Base-by-base conservation (phyloP, 2,329 filamentous ascomycete genomes). In the Dactylellina parvicollis region DNA sequence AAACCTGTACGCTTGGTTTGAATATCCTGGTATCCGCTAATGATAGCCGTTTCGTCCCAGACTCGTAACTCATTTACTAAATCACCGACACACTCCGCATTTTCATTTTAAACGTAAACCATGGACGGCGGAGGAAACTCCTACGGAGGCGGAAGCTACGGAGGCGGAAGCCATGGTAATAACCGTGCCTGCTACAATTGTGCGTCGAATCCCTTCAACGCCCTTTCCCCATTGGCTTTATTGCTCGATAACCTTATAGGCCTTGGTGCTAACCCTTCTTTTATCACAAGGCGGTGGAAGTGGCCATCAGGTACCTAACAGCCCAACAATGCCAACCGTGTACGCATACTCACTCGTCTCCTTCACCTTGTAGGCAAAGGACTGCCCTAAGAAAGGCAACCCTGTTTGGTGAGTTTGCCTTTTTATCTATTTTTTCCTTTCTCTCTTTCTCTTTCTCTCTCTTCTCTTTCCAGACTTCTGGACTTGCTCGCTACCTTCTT, bases 331-430 rank as follows among this genome's bases (percentile, higher is more conserved):
- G 4, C 26, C n/a, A n/a, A n/a, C n/a, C n/a, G n/a, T n/a, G n/a
- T n/a, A n/a, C n/a, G 87, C 86, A 78, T 90, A 92, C 82, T 89
- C 91, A 88, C 89, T 90, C 89, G 83, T 83, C 79, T 47, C 26
- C 60, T 60, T 46, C 46, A 47, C 77, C 55, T 30, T 40, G 5
- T n/a, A 92, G 90, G 90, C 91, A 79, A 90, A 91, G 79, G 91
- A 94, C 80, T 95, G 91, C 86, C 91, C 91, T 79, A 92, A 88
- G 85, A 90, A 90, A 83, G 90, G 90, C 78, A 88, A 89, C 78
- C 88, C 90, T 79, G 92, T 92, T 83, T 93, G 90, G 90, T 92
- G 84, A 82, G 88, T 82, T 60, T 38, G 18, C 14, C 55, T 28
- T 32, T 42, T 28, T 55, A 18, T 42, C 61, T 36, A 44, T 44